Evolutionary conservation across 176 grass and related monocot genomes (phyloP).

Genomic region (Thalia dealbata): DNA sequence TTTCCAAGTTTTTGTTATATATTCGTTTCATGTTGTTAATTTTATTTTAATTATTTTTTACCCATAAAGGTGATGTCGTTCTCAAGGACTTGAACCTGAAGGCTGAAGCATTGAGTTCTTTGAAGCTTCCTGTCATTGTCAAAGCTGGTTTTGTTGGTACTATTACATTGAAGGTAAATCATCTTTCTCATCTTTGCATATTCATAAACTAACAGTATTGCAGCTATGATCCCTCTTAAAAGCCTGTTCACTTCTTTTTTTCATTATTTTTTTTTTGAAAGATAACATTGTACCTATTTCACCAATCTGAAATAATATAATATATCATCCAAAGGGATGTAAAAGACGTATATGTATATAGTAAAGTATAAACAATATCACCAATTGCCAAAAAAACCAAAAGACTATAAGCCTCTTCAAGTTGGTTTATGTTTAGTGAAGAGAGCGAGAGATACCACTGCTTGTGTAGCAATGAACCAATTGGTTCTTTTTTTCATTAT

Average conservation of each 20-base stretch:
- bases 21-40: slow-evolving; percentile 13
- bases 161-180: slow-evolving; percentile 82
- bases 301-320: too few species aligned
- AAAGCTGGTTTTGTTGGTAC: slow-evolving; percentile 98
- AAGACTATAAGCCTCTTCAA: too few species aligned
- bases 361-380: too few species aligned
- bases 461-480: too few species aligned
- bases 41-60: slow-evolving; percentile 21
- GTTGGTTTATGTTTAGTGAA: too few species aligned
- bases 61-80: slow-evolving; percentile 75
- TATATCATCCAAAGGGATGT: too few species aligned
- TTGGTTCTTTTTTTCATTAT: neutral
- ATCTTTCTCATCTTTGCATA: neutral
- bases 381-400: too few species aligned
- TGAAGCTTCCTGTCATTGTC: slow-evolving; percentile 86
- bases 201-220: neutral
- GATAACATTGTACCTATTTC: too few species aligned
- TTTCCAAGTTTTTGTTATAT: neutral
- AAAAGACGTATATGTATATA: too few species aligned
- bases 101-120: slow-evolving; percentile 93
- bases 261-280: too few species aligned
- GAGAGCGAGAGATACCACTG: too few species aligned
- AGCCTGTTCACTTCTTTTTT: neutral
- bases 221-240: neutral
- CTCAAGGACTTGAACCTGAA: slow-evolving; percentile 96